Percentiles rank a stretch among this genome's conserved stretches.
Evolutionary conservation across 192 early-diverging fungal genomes (phyloP).

Genomic region (Coemansia umbellata): DNA sequence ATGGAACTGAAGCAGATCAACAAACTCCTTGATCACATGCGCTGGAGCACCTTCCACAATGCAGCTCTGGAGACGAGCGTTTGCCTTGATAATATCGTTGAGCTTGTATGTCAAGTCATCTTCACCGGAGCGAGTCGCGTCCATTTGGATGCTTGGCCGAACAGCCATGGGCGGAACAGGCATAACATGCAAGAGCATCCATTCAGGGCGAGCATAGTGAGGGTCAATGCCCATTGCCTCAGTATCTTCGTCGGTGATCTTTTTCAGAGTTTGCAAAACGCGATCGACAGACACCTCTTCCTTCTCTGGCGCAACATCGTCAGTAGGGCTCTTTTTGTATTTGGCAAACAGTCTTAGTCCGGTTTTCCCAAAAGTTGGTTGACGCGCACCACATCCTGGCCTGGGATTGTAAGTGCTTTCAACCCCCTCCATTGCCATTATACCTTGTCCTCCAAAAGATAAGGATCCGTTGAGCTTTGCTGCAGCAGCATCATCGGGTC

Average conservation of each 20-base stretch:
- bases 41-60: conserved; percentile 84
- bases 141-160: conserved; percentile 93
- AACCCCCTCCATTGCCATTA: conserved; percentile 4
- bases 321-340: conserved; percentile 15
- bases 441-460: neutral
- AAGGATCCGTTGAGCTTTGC: neutral
- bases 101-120: conserved; percentile 98
- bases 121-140: conserved; percentile 81
- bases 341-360: conserved; percentile 64
- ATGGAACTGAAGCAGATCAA: conserved; percentile 87
- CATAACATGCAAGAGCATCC: conserved; percentile 94
- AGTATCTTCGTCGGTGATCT: conserved; percentile 84
- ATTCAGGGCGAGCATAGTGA: conserved; percentile 93
- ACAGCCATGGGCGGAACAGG: conserved; percentile 96
- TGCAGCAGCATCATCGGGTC: conserved; percentile 3
- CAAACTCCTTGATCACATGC: conserved; percentile 86
- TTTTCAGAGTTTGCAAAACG: conserved; percentile 78
- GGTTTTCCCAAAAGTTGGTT: conserved; percentile 78
- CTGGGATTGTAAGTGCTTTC: conserved; percentile 54
- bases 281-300: conserved; percentile 67
- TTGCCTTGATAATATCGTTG: conserved; percentile 90
- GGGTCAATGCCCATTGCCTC: conserved; percentile 81
- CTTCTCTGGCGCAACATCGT: conserved; percentile 51
- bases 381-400: conserved; percentile 82
- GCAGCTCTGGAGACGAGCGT: conserved; percentile 72